Percentiles rank a stretch among this genome's conserved stretches.
These are phyloP conservation scores for Abrus precatorius DNA, from an alignment of 306 rosid genomes.

Conservation along the genomic window DNA sequence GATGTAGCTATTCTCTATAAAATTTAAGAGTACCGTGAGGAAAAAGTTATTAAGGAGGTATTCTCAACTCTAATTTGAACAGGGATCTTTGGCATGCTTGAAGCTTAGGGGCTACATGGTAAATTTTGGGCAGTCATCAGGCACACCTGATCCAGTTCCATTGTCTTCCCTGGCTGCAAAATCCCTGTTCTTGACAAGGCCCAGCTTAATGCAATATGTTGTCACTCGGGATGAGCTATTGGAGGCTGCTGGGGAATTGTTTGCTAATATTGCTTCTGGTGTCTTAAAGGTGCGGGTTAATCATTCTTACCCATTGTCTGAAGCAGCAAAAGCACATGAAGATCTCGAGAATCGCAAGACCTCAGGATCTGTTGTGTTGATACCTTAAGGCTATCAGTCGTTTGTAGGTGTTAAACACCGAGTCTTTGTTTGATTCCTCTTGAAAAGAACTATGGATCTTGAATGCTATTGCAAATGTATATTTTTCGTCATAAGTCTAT, in stretches of 20 bases:
- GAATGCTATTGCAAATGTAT: neutral
- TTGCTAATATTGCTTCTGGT: constrained; percentile 70
- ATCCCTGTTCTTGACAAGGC: constrained; percentile 87
- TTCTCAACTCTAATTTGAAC: constrained; percentile 34
- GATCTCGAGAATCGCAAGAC: constrained; percentile 85
- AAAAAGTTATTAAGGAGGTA: neutral
- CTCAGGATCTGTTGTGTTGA: constrained; percentile 81
- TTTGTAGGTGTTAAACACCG: neutral
- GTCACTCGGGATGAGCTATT: constrained; percentile 73
- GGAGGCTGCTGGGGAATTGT: constrained; percentile 77
- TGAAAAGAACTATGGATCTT: constrained; percentile 3
- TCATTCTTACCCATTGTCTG: constrained; percentile 81
- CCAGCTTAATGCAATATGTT: constrained; percentile 67
- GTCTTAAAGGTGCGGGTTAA: constrained; percentile 74
- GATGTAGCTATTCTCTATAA: neutral
- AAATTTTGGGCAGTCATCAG: constrained; percentile 89
- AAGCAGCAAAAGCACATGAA: constrained; percentile 82
- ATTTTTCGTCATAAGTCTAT: neutral
- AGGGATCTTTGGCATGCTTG: constrained; percentile 89
- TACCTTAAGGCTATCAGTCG: constrained; percentile 59
- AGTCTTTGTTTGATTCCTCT: constrained; percentile 18
- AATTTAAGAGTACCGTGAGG: neutral
- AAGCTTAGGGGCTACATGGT: constrained; percentile 85
- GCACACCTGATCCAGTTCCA: constrained; percentile 87
- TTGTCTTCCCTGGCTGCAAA: constrained; percentile 73